Base-by-base conservation (phyloP, 139 green algal genomes). In the Raphidocelis subcapitata region DNA sequence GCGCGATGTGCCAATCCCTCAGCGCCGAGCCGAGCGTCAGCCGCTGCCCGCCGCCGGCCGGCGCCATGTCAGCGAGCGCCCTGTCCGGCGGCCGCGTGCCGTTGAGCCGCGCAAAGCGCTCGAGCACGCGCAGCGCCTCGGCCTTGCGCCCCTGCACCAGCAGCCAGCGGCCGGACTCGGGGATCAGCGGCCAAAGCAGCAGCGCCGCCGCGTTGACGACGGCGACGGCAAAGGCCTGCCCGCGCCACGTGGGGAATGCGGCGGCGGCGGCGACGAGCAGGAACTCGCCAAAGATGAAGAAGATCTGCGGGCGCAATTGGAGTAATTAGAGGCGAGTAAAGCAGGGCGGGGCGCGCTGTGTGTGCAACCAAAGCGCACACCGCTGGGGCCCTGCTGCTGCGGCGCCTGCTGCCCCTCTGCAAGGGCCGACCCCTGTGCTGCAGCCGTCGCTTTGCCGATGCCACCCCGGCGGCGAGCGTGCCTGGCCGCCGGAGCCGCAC, bases 111-210 rank as follows among this genome's bases (percentile, higher is more conserved):
- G 88, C 87, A 10, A 93, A 71, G 0, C 69, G 61, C 10, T 75
- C 73, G 31, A 93, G 71, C 0, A 78, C 76, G 16, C 26, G 52
- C 18, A 79, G 82, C 0, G 89, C 89, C 59, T 91, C 84, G 14
- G 79, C 75, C 71, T 78, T 82, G 16, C 82, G 73, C 33, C 87
- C 89, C 0, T 72, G 63, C 0, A 84, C 65, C 16, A 90, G 79
- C 55, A 93, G 82, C 88, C 88, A 93, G 23, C 77, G 61, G 0
- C 84, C 82, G 8, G 79, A 88, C 68, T 93, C 88, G 20, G 77
- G 65, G 23, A 92, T 5, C 14, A 69, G 49, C 0, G 79, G 76
- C 62, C 71, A 68, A 21, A 89, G 46, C 28, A 31, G 57, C 62
- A 80, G 81, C 28, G 61, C 62, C 47, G 36, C 54, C 0, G 75